These are phyloP conservation scores for Pisolithus thermaeus DNA, from an alignment of 1,284 basidiomycete species.

Conservation along the genomic window DNA sequence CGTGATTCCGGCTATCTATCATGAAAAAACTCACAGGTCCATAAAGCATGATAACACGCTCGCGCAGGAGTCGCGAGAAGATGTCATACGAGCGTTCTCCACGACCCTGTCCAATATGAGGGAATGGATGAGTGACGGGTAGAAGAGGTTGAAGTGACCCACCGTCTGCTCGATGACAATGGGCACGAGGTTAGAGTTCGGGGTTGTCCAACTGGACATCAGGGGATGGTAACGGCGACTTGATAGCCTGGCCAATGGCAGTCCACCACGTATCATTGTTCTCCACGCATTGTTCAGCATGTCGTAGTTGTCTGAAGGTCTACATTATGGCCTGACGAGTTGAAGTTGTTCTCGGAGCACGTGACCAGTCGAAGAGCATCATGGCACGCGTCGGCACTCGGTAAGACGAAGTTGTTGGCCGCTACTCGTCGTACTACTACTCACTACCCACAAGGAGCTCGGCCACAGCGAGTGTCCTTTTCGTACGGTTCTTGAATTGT, in stretches of 20 bases:
- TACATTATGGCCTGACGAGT: background rate
- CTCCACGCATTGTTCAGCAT: slow-evolving; percentile 24
- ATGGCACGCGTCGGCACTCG: slow-evolving; percentile 5
- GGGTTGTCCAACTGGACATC: slow-evolving; percentile 37
- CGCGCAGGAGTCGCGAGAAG: slow-evolving; percentile 83
- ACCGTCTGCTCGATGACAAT: slow-evolving; percentile 94
- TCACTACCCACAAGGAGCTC: too few species aligned
- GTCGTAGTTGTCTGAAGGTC: background rate
- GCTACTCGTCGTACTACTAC: too few species aligned
- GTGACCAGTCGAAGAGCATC: slow-evolving; percentile 14
- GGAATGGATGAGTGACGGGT: slow-evolving; percentile 10
- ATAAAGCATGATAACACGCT: slow-evolving; percentile 90
- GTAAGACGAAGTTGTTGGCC: background rate
- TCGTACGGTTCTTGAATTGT: background rate
- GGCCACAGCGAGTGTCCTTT: background rate
- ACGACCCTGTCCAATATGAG: slow-evolving; percentile 54
- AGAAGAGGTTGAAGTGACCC: slow-evolving; percentile 19
- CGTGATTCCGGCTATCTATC: background rate
- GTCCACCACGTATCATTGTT: slow-evolving; percentile 15
- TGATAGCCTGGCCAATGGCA: slow-evolving; percentile 10
- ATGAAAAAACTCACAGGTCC: slow-evolving; percentile 62
- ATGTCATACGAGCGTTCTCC: slow-evolving; percentile 94
- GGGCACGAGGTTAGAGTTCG: slow-evolving; percentile 66
- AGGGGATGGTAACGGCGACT: slow-evolving; percentile 46
- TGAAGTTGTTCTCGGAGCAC: slow-evolving; percentile 11